A percentile compares a stretch with the other conserved stretches of the same genome.
These are phyloP conservation scores for Chloropicon primus DNA, from an alignment of 139 green algal genomes.

Conservation along the genomic window DNA sequence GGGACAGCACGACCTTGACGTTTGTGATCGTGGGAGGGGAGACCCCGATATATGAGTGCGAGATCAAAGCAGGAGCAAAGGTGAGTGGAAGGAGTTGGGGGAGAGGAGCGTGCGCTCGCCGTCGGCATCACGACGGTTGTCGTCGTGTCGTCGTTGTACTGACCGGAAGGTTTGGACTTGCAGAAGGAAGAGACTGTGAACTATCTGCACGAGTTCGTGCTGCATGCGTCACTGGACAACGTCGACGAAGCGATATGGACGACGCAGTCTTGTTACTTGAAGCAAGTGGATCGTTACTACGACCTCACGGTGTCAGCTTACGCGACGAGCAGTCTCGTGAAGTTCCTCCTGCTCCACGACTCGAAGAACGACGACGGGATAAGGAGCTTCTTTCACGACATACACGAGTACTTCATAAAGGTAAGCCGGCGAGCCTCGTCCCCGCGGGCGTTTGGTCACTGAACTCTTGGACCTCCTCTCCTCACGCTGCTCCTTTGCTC, in stretches of 20 bases:
- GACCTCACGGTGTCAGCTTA: slow-evolving; percentile 50
- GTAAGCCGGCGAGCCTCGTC: slow-evolving; percentile 14
- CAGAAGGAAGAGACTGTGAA: slow-evolving; percentile 55
- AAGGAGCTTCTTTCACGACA: slow-evolving; percentile 73
- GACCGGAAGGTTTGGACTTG: too few relatives aligned
- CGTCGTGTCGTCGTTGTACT: too few relatives aligned
- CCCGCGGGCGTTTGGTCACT: too few relatives aligned
- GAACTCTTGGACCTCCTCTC: too few relatives aligned
- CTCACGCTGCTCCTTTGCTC: background rate
- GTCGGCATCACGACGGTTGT: too few relatives aligned
- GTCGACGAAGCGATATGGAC: slow-evolving; percentile 81
- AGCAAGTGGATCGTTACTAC: slow-evolving; percentile 86
- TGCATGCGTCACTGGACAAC: slow-evolving; percentile 82
- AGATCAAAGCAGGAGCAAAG: background rate
- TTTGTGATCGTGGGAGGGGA: background rate
- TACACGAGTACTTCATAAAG: slow-evolving; percentile 75
- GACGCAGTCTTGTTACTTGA: slow-evolving; percentile 58
- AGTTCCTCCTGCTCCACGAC: slow-evolving; percentile 83
- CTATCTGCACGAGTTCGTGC: slow-evolving; percentile 94
- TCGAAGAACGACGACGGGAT: slow-evolving; percentile 58
- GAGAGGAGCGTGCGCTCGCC: too few relatives aligned
- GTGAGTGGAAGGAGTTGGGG: background rate
- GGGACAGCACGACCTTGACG: background rate
- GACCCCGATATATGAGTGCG: background rate
- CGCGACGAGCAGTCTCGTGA: slow-evolving; percentile 36